Percentiles rank a stretch among this genome's conserved stretches.
Evolutionary conservation across 208 protist genomes (phyloP).

Genomic region (Trypanosoma avium): DNA sequence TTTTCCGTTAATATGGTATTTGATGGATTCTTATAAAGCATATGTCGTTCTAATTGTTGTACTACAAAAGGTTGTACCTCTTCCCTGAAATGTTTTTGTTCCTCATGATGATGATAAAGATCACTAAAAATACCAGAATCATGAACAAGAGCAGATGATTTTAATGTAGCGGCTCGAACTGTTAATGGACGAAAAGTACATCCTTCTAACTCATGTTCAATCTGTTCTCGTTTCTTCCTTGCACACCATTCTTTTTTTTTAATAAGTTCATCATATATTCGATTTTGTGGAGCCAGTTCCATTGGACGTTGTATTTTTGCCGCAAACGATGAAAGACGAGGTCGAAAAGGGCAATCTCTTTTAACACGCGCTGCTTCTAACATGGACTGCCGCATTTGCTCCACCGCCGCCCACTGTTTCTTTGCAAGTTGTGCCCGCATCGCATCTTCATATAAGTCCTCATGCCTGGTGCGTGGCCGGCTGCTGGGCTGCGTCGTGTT

Average conservation of each 20-base stretch:
- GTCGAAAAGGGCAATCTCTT: constrained; percentile 76
- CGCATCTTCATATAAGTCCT: constrained; percentile 63
- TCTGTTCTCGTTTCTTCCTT: constrained; percentile 49
- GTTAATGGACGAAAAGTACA: constrained; percentile 89
- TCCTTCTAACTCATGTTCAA: constrained; percentile 56
- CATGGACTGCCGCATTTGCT: constrained; percentile 65
- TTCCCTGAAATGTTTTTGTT: constrained; percentile 46
- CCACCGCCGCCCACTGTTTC: constrained; percentile 78
- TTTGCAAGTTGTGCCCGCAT: constrained; percentile 75
- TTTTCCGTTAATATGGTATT: constrained; percentile 16
- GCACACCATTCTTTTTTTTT: constrained; percentile 63
- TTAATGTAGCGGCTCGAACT: constrained; percentile 41
- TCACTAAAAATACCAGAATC: constrained; percentile 48
- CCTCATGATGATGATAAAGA: constrained; percentile 62
- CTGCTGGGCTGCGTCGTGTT: neutral
- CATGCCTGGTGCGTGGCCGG: neutral
- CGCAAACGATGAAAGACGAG: constrained; percentile 66
- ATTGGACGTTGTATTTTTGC: constrained; percentile 53
- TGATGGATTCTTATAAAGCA: constrained; percentile 23
- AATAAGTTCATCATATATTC: constrained; percentile 62
- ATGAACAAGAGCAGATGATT: constrained; percentile 29
- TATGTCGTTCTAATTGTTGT: constrained; percentile 44
- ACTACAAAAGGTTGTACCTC: constrained; percentile 58
- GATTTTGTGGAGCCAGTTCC: constrained; percentile 67
- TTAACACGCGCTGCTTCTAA: constrained; percentile 55